Base-by-base conservation (phyloP, 805 yeast species). In the Starmerella vitae region DNA sequence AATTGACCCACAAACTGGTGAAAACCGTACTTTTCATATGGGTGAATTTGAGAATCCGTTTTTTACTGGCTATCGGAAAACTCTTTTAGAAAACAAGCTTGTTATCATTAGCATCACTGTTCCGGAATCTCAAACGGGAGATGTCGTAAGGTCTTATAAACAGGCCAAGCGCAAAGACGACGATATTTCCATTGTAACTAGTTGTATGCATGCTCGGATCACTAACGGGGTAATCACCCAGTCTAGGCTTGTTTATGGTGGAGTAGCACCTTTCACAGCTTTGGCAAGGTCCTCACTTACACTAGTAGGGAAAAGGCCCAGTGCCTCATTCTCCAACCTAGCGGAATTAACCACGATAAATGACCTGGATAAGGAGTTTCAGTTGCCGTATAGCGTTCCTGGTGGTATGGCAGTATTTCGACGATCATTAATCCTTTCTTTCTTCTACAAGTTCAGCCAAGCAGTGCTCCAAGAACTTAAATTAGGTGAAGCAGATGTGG, bases 321-420 rank as follows among this genome's bases (percentile, higher is more conserved):
- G 29, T 2, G n/a, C 35, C 6, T 29, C 12, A 5, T 28, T 30
- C 20, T 13, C 14, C n/a, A 5, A 9, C 9, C 8, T 17, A 5
- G 34, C 20, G n/a, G 9, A 10, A 7, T 6, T 30, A 7, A 13
- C 8, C 20, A 9, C 5, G 13, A 26, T 50, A 4, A 27, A 43
- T 10, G 37, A 43, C 1, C 44, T 62, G 12, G 68, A 64, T 36
- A 38, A 49, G 21, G 72, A 67, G 42, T 65, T 55, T 44, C 53
- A 60, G 13, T 52, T 67, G 32, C 58, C 65, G 2, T 67, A 48
- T 47, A 57, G 57, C 14, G 72, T 67, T 32, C 71, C 71, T 3
- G 72, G 72, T 40, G 72, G 71, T 12, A 66, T 65, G 70, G 69
- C 71, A 0, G 53, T 64, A 2, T 67, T 62, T 44, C 53, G 72